These are phyloP conservation scores for Neofusicoccum umdonicola DNA, from an alignment of 2,329 filamentous ascomycete genomes.

Conservation along the genomic window DNA sequence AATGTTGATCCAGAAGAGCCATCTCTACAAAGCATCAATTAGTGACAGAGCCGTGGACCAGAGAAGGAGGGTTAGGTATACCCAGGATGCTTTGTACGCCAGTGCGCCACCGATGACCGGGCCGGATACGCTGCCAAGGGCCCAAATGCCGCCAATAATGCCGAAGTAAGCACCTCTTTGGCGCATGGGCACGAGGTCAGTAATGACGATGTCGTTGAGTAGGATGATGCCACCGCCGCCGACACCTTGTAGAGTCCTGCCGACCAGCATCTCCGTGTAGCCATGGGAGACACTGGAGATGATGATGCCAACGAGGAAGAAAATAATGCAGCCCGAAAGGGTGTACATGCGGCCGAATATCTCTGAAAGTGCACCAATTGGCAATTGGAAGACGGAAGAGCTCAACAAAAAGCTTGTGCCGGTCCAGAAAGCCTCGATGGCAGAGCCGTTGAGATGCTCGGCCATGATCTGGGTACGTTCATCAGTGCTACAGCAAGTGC, in stretches of 20 bases:
- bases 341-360: slow-evolving; percentile 50
- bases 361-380: slow-evolving; percentile 44
- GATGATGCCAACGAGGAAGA: slow-evolving; percentile 49
- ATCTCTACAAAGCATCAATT: slow-evolving; percentile 27
- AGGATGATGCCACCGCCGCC: slow-evolving; percentile 47
- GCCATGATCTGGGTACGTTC: slow-evolving; percentile 30
- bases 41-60: slow-evolving; percentile 7
- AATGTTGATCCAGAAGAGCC: slow-evolving; percentile 46
- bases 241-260: slow-evolving; percentile 46
- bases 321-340: slow-evolving; percentile 42
- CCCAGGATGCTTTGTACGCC: not conserved
- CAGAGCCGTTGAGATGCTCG: slow-evolving; percentile 32
- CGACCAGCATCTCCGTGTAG: slow-evolving; percentile 41
- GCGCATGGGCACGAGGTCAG: slow-evolving; percentile 38
- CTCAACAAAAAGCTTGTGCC: slow-evolving; percentile 49
- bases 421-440: slow-evolving; percentile 49
- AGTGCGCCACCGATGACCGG: not conserved
- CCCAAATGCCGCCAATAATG: slow-evolving; percentile 13
- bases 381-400: slow-evolving; percentile 43
- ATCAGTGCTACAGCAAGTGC: slow-evolving; percentile 10
- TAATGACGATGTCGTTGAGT: slow-evolving; percentile 43
- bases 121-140: not conserved
- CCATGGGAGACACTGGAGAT: slow-evolving; percentile 41
- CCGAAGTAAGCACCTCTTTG: not conserved
- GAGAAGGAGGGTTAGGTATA: not conserved